Percentiles rank a stretch among this genome's conserved stretches.
Evolutionary conservation across 1,284 basidiomycete genomes (phyloP).

Genomic region (Heterobasidion parviporum): DNA sequence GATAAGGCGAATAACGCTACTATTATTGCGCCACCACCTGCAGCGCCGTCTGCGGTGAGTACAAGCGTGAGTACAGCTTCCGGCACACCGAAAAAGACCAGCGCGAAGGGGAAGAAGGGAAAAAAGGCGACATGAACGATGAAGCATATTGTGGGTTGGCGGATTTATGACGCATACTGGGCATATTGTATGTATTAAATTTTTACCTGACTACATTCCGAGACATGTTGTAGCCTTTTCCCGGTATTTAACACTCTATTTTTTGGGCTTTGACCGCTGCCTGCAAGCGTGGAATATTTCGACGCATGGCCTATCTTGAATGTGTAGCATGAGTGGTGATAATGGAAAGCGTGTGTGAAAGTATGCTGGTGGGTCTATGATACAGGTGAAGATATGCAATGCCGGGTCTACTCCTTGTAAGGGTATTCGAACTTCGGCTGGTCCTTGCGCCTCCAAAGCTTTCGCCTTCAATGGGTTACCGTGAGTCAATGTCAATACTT

Average conservation of each 20-base stretch:
- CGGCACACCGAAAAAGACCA: neutral
- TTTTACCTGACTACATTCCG: neutral
- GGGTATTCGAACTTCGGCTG: constrained; percentile 82
- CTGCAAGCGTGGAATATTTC: too few species aligned
- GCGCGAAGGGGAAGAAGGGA: neutral
- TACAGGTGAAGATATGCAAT: neutral
- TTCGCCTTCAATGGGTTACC: constrained; percentile 47
- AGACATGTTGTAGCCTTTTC: neutral
- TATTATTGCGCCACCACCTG: neutral
- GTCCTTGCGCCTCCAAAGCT: constrained; percentile 86
- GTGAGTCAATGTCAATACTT: neutral
- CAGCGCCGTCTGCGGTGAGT: neutral
- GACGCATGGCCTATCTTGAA: too few species aligned
- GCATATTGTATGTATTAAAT: neutral
- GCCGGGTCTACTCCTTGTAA: constrained; percentile 59
- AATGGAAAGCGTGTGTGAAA: too few species aligned
- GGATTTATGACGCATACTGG: neutral
- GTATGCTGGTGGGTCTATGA: neutral
- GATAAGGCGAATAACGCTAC: neutral
- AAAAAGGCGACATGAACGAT: neutral
- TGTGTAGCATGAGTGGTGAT: too few species aligned
- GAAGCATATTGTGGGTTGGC: neutral
- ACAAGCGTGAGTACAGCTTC: neutral
- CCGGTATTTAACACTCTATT: too few species aligned
- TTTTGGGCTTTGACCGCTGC: too few species aligned